Evolutionary conservation across 2,329 filamentous ascomycete genomes (phyloP).

Genomic region (Metarhizium anisopliae): DNA sequence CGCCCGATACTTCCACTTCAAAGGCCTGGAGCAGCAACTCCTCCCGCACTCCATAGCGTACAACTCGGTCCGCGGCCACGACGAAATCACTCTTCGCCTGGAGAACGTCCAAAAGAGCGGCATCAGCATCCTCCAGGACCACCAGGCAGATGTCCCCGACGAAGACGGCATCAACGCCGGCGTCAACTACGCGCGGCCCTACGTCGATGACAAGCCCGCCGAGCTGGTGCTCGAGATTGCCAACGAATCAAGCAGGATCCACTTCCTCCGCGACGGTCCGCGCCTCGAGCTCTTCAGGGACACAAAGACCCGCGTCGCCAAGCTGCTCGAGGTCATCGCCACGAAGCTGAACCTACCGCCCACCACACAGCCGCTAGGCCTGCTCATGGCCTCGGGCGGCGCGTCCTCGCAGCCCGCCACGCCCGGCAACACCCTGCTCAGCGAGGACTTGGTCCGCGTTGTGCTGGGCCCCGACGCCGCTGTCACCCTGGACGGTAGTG

Average conservation of each 20-base stretch:
- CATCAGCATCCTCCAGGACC: conserved; percentile 53
- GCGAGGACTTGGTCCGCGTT: conserved; percentile 61
- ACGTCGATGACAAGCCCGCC: conserved; percentile 63
- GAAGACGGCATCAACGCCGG: conserved; percentile 33
- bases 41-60: conserved; percentile 68
- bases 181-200: conserved; percentile 77
- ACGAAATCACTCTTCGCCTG: conserved; percentile 71
- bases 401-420: conserved; percentile 52
- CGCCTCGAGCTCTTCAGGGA: conserved; percentile 68
- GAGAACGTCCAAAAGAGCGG: conserved; percentile 88
- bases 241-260: conserved; percentile 52
- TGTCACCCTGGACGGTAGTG: conserved; percentile 49
- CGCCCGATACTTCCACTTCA: conserved; percentile 87
- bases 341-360: conserved; percentile 65
- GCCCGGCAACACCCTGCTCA: conserved; percentile 60
- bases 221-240: conserved; percentile 78
- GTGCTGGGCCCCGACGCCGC: conserved; percentile 50
- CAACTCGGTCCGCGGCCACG: conserved; percentile 58
- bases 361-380: conserved; percentile 50
- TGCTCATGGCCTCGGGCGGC: conserved; percentile 59
- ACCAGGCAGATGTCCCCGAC: background rate
- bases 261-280: conserved; percentile 28
- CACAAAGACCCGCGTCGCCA: conserved; percentile 59
- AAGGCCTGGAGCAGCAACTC: conserved; percentile 79
- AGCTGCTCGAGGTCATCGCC: conserved; percentile 71